A percentile compares a stretch with the other conserved stretches of the same genome.
phyloP scores from a whole-genome alignment of 2,329 filamentous ascomycete genomes.

The Nothophoma quercina region DNA sequence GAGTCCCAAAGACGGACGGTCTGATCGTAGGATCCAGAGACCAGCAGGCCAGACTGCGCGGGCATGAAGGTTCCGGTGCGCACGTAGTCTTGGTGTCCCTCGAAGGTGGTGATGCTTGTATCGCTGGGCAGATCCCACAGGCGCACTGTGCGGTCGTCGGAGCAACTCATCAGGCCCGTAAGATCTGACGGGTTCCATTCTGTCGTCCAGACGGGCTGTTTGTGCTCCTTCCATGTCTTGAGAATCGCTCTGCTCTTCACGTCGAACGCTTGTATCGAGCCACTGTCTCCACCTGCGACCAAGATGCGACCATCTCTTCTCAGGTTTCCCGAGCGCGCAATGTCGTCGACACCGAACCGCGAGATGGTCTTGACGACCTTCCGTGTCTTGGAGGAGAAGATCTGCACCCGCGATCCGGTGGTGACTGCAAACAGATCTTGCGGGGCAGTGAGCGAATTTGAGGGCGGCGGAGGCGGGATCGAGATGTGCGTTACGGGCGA shows the following conservation, averaged over 20 bases:
- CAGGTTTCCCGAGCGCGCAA: conserved; percentile 88
- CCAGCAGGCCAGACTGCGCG: conserved; percentile 71
- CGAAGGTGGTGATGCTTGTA: conserved; percentile 76
- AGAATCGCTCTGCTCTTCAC: conserved; percentile 87
- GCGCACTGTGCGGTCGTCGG: conserved; percentile 90
- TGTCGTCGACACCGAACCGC: conserved; percentile 79
- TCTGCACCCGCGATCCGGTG: conserved; percentile 90
- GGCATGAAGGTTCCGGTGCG: conserved; percentile 87
- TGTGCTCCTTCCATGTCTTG: conserved; percentile 94
- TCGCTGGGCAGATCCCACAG: conserved; percentile 92
- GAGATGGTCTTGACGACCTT: conserved; percentile 94
- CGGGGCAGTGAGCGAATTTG: conserved; percentile 46
- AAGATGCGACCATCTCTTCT: conserved; percentile 87
- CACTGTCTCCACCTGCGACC: conserved; percentile 89
- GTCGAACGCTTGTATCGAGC: conserved; percentile 94
- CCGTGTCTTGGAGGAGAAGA: conserved; percentile 90
- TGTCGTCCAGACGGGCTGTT: conserved; percentile 91
- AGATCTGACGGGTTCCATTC: conserved; percentile 90
- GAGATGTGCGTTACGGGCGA: conserved; percentile 92
- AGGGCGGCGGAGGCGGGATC: conserved; percentile 61
- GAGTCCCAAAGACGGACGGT: conserved; percentile 96
- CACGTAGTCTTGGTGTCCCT: conserved; percentile 92
- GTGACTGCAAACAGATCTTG: conserved; percentile 87
- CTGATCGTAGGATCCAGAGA: conserved; percentile 93
- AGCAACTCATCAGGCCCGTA: conserved; percentile 86